A percentile compares a stretch with the other conserved stretches of the same genome.
Conservation (phyloP, 2,329 filamentous ascomycete genomes). For the Fusarium sp. region DNA sequence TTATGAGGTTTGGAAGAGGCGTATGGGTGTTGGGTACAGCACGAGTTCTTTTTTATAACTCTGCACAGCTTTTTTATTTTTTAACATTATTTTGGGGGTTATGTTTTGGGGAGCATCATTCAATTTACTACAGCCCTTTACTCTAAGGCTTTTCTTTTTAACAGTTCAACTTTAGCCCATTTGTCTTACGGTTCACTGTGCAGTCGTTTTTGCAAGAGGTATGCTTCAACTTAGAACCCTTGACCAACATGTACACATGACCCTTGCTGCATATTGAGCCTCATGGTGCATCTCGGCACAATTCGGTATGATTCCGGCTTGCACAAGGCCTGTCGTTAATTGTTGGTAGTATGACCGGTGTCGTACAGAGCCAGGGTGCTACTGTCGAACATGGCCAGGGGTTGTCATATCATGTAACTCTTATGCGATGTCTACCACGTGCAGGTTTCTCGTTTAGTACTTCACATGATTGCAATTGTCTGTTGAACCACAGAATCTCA, state of each 20-base stretch:
- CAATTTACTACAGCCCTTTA: neutral
- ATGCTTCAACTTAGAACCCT: neutral
- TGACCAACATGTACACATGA: neutral
- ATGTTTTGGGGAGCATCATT: neutral
- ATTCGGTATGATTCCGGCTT: neutral
- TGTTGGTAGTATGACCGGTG: neutral
- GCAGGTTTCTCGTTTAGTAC: neutral
- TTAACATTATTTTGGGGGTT: neutral
- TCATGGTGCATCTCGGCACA: neutral
- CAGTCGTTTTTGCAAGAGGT: no score
- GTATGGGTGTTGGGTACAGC: constrained; percentile 9
- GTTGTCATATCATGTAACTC: neutral
- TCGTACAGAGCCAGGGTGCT: neutral
- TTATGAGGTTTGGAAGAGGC: constrained; percentile 12
- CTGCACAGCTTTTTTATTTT: neutral
- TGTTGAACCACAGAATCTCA: neutral
- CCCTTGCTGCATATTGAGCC: neutral
- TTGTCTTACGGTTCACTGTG: no score
- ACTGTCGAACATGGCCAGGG: neutral
- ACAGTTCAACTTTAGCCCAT: neutral
- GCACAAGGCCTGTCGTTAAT: neutral
- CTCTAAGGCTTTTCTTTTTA: neutral
- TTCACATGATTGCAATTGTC: neutral
- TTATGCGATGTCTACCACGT: neutral
- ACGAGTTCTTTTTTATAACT: neutral